phyloP scores from a whole-genome alignment of 129 eudicot species.

The Escallonia herrerae region DNA sequence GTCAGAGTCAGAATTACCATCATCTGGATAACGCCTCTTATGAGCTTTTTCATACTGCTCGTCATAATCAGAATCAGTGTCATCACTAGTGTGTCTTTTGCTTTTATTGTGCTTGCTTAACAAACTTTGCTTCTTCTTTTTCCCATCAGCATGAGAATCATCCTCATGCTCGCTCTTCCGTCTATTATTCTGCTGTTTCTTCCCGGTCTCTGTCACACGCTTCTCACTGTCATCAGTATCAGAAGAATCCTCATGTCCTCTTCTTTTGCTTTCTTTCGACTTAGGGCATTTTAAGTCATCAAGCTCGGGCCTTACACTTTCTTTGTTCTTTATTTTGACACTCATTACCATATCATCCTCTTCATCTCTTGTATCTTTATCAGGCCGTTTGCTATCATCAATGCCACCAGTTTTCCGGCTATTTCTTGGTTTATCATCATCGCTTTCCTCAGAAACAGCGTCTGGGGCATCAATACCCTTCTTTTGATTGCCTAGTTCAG shows the following conservation, averaged over 20 bases:
- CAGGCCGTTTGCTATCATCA: too few relatives aligned
- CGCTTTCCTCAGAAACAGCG: conserved; percentile 33
- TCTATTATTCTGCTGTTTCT: conserved; percentile 18
- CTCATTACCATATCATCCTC: conserved; percentile 12
- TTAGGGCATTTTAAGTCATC: conserved; percentile 19
- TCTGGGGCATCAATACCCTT: conserved; percentile 23
- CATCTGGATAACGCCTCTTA: conserved; percentile 26
- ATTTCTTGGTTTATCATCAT: conserved; percentile 19
- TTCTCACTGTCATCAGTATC: conserved; percentile 33
- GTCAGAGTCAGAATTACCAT: conserved; percentile 25
- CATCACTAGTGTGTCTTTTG: conserved; percentile 38
- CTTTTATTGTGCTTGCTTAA: conserved; percentile 36
- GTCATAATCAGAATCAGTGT: conserved; percentile 30
- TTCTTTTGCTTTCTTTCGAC: conserved; percentile 29
- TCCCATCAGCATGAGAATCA: conserved; percentile 42
- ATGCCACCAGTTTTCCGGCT: conserved; percentile 7
- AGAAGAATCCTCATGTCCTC: conserved; percentile 31
- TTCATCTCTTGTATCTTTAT: conserved; percentile 22
- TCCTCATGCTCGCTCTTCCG: conserved; percentile 20
- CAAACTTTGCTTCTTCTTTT: conserved; percentile 20
- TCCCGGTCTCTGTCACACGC: conserved; percentile 20
- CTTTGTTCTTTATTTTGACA: conserved; percentile 12
- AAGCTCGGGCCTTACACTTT: conserved; percentile 21
- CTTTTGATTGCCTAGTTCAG: conserved; percentile 30
- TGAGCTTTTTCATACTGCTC: conserved; percentile 24